phyloP scores from a whole-genome alignment of 352 stramenopile species.

The Pythium aphanidermatum region DNA sequence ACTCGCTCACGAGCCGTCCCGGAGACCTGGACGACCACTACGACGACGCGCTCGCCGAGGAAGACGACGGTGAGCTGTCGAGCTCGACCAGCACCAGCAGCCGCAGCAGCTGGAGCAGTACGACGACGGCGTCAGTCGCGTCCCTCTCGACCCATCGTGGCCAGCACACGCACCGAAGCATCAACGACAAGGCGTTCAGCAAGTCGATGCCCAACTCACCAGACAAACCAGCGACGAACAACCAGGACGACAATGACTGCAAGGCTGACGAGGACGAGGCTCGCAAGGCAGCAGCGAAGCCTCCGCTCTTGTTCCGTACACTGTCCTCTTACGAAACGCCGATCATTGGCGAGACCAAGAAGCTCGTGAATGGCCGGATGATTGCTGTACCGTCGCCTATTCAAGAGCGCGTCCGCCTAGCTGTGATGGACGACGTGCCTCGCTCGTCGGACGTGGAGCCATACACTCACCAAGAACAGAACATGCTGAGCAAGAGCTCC shows the following conservation, averaged over 20 bases:
- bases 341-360: constrained; percentile 43
- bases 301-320: constrained; percentile 58
- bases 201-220: constrained; percentile 48
- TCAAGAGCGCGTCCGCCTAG: constrained; percentile 58
- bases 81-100: constrained; percentile 25
- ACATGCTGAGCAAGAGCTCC: constrained; percentile 7
- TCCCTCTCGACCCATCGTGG: no score
- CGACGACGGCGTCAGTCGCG: constrained; percentile 8
- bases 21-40: constrained; percentile 30
- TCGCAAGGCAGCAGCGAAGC: constrained; percentile 20
- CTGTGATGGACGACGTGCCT: constrained; percentile 22
- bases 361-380: constrained; percentile 23
- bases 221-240: constrained; percentile 22
- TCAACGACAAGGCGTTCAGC: no score
- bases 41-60: constrained; percentile 5
- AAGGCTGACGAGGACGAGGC: constrained; percentile 19
- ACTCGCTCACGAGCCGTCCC: constrained; percentile 26
- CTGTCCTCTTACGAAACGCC: constrained; percentile 78
- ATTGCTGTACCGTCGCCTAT: constrained; percentile 51
- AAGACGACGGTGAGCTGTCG: constrained; percentile 13
- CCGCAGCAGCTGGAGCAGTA: constrained; percentile 26
- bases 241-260: constrained; percentile 23
- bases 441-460: constrained; percentile 49
- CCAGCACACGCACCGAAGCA: no score
- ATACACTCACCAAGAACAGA: constrained; percentile 29